Base-by-base conservation (phyloP, 2,329 filamentous ascomycete genomes). In the Ophiobolus disseminans region DNA sequence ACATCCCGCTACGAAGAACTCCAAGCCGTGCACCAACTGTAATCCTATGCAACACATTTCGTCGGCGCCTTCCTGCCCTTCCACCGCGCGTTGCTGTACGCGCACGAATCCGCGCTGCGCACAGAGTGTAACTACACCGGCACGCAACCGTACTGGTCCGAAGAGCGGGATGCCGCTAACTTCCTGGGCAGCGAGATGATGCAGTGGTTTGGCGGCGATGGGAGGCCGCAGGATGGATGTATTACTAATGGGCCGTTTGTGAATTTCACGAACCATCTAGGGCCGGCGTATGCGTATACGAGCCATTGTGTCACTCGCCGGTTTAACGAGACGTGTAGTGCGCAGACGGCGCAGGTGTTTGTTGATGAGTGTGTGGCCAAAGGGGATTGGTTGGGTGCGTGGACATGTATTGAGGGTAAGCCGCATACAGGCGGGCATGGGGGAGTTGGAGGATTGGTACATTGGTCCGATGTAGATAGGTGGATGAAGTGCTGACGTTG, bases 31-130 rank as follows among this genome's bases (percentile, higher is more conserved):
- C n/a, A n/a, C n/a, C n/a, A n/a, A n/a, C n/a, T n/a, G n/a, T n/a
- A n/a, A n/a, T n/a, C n/a, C n/a, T n/a, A n/a, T n/a, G n/a, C n/a
- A n/a, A n/a, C n/a, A n/a, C n/a, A 34, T 16, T 7, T 16, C 19
- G 55, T 55, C 16, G 46, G 61, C 19, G 53, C 53, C 1, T 75
- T 75, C 50, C 63, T 75, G 17, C 70, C 72, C 1, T 75, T 65
- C 61, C 73, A 75, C 50, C 66, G 72, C 7, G 66, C 60, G 22
- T 62, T 65, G 41, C 49, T 72, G 11, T 53, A 65, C 19, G 46
- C 66, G 6, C 70, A 73, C 43, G 71, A 74, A 45, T 16, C 53
- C 13, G 48, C 63, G 0, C 57, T 75, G 1, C 55, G 61, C 17
- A 58, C 42, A 1, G 60, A 69, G 40, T 75, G 73, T 45, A 60